Percentiles rank a stretch among this genome's conserved stretches.
phyloP scores from a whole-genome alignment of 1,284 basidiomycete genomes.

The Cystobasidium pallidum region DNA sequence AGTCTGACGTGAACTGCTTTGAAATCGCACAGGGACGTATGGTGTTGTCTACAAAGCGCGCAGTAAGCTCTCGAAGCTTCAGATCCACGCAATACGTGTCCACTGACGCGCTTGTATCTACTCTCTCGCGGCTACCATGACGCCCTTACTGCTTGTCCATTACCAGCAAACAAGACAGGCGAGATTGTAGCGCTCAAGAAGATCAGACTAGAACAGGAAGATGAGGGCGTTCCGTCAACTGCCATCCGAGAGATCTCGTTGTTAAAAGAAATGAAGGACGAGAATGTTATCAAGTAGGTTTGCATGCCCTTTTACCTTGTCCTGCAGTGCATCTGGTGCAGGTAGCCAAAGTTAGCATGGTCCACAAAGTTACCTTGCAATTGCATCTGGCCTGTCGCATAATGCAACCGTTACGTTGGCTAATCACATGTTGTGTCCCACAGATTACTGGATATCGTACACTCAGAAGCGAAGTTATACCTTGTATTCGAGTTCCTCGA shows the following conservation, averaged over 20 bases:
- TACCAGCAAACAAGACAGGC: constrained; percentile 62
- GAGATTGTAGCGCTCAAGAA: constrained; percentile 92
- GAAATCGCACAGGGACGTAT: constrained; percentile 75
- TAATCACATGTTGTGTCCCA: neutral
- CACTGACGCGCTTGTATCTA: neutral
- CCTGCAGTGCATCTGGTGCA: neutral
- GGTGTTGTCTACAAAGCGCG: constrained; percentile 92
- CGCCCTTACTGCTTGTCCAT: neutral
- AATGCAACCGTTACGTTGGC: neutral
- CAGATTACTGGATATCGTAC: constrained; percentile 93
- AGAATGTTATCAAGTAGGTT: constrained; percentile 82
- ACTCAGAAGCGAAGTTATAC: constrained; percentile 94
- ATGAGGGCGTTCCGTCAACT: constrained; percentile 95
- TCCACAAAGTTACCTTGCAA: neutral
- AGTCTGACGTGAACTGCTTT: constrained; percentile 5
- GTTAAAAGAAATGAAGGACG: constrained; percentile 93
- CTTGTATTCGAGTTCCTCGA: constrained; percentile 96
- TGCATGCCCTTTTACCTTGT: neutral
- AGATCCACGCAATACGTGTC: neutral
- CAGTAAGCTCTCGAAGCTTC: constrained; percentile 58
- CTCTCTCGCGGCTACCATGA: neutral
- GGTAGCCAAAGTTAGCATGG: neutral
- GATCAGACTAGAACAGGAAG: constrained; percentile 96
- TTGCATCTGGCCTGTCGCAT: neutral
- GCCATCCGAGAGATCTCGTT: constrained; percentile 97